A percentile compares a stretch with the other conserved stretches of the same genome.
Conservation (phyloP, 2,329 filamentous ascomycete genomes). For the Hymenoscyphus fructigenus region DNA sequence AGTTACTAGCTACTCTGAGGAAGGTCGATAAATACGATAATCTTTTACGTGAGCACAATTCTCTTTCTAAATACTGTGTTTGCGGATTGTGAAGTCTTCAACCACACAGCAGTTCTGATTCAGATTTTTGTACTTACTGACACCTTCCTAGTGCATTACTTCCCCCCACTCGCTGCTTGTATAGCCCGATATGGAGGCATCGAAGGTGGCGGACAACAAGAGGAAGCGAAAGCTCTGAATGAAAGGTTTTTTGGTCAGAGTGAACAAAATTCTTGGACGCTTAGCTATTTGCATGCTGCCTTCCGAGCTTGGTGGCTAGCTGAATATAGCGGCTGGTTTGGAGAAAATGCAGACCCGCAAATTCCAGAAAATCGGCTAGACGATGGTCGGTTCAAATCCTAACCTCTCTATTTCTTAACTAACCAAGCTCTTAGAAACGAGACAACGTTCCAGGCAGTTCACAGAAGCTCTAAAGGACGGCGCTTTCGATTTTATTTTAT, state of each 20-base stretch:
- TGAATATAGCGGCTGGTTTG: conserved; percentile 88
- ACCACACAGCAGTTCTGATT: neutral
- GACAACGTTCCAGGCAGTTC: conserved; percentile 70
- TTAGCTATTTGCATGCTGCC: conserved; percentile 76
- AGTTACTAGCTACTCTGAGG: conserved; percentile 67
- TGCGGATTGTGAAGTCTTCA: neutral
- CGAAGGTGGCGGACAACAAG: conserved; percentile 66
- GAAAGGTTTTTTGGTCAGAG: conserved; percentile 62
- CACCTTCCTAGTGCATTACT: conserved; percentile 65
- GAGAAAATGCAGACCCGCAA: conserved; percentile 65
- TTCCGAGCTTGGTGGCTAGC: conserved; percentile 84
- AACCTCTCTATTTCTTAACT: neutral
- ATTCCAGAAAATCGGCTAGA: conserved; percentile 63
- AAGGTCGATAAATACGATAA: conserved; percentile 75
- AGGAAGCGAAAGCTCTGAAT: conserved; percentile 70
- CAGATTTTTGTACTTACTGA: conserved; percentile 19
- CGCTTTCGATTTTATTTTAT: conserved; percentile 87
- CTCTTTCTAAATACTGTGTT: neutral
- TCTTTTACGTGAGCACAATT: conserved; percentile 46
- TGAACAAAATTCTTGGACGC: conserved; percentile 68
- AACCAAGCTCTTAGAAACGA: conserved; percentile 53
- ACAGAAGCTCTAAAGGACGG: conserved; percentile 79
- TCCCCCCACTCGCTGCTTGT: conserved; percentile 75
- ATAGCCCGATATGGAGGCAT: conserved; percentile 77
- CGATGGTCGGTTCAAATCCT: conserved; percentile 42